These are phyloP conservation scores for Talaromyces amestolkiae DNA, from an alignment of 2,329 filamentous ascomycete genomes.

Conservation along the genomic window DNA sequence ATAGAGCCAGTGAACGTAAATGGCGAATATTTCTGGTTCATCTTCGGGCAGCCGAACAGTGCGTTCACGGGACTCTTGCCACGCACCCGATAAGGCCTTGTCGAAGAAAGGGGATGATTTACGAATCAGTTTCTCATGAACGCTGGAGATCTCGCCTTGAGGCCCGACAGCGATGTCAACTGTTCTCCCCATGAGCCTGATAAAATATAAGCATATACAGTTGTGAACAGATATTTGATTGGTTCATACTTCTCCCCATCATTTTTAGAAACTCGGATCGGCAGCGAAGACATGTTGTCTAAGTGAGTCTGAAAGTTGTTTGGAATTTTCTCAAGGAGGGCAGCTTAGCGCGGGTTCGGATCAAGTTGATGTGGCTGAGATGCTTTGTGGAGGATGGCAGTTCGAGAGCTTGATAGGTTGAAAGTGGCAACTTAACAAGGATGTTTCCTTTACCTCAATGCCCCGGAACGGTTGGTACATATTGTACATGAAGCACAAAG, in stretches of 20 bases:
- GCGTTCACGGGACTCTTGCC: conserved; percentile 17
- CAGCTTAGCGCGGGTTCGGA: neutral
- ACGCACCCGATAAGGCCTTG: conserved; percentile 17
- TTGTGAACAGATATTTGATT: neutral
- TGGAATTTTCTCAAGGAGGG: neutral
- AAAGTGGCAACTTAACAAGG: too few relatives aligned
- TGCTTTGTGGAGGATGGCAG: neutral
- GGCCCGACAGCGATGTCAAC: conserved; percentile 18
- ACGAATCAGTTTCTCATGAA: conserved; percentile 18
- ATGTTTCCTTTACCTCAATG: too few relatives aligned
- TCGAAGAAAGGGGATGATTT: conserved; percentile 16
- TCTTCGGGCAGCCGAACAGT: conserved; percentile 22
- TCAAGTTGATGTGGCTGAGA: neutral
- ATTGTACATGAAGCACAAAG: neutral
- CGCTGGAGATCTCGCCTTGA: conserved; percentile 15
- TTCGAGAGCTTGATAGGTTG: neutral
- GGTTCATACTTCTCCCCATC: neutral
- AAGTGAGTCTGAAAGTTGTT: neutral
- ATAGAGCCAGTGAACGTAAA: conserved; percentile 23
- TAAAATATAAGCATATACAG: neutral
- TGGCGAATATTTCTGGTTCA: conserved; percentile 18
- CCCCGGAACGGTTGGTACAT: neutral
- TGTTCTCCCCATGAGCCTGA: conserved; percentile 41
- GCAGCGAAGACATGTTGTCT: neutral
- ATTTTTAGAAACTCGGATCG: neutral